A percentile compares a stretch with the other conserved stretches of the same genome.
phyloP scores from a whole-genome alignment of 306 rosid genomes.

The Cercis canadensis region DNA sequence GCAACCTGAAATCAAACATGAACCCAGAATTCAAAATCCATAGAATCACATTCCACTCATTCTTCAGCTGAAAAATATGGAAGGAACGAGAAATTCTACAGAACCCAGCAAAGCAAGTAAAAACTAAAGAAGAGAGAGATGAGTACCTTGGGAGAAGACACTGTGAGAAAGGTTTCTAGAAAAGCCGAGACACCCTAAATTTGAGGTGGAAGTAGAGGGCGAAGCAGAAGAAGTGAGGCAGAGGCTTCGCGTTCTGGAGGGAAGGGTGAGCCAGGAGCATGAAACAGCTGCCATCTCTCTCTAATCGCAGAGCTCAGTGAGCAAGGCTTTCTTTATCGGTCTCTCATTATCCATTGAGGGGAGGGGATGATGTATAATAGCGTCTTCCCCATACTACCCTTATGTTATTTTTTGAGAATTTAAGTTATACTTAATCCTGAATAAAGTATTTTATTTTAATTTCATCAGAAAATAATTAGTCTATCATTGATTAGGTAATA shows the following conservation, averaged over 20 bases:
- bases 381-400: too few species aligned
- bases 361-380: not conserved
- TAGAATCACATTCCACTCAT: not conserved
- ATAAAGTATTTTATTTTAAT: too few species aligned
- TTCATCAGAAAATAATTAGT: too few species aligned
- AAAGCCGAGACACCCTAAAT: slow-evolving; percentile 62
- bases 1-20: slow-evolving; percentile 52
- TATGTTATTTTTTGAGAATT: too few species aligned
- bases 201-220: slow-evolving; percentile 36
- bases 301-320: not conserved
- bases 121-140: not conserved
- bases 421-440: too few species aligned
- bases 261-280: slow-evolving; percentile 67
- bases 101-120: not conserved
- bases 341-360: not conserved
- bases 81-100: not conserved
- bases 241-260: slow-evolving; percentile 67
- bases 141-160: slow-evolving; percentile 60
- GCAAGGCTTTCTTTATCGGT: not conserved
- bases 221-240: slow-evolving; percentile 48
- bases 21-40: slow-evolving; percentile 25
- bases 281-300: slow-evolving; percentile 63
- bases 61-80: not conserved
- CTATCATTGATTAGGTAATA: too few species aligned
- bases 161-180: slow-evolving; percentile 57